A percentile compares a stretch with the other conserved stretches of the same genome.
Conservation (phyloP, 129 eudicot species). For the Gnaphalium uliginosum region DNA sequence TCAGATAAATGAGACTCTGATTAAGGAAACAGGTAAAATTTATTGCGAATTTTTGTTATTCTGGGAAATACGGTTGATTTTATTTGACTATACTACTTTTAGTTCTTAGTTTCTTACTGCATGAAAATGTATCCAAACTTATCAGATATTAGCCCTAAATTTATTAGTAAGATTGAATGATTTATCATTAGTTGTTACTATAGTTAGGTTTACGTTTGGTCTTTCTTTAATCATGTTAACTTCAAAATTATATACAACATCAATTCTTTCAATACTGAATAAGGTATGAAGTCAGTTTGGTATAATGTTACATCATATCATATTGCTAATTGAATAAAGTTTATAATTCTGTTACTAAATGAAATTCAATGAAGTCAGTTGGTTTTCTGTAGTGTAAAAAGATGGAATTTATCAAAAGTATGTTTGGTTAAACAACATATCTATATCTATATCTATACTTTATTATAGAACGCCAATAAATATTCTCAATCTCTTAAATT, state of each 20-base stretch:
- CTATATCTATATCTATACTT: too few relatives aligned
- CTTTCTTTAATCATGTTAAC: neutral
- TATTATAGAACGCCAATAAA: too few relatives aligned
- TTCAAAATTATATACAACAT: neutral
- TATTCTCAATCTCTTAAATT: too few relatives aligned
- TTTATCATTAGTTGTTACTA: neutral
- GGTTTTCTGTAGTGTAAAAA: too few relatives aligned
- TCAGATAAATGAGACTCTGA: slow-evolving; percentile 78
- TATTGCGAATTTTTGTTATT: neutral
- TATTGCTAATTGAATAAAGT: neutral
- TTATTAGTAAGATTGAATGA: too few relatives aligned
- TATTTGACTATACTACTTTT: too few relatives aligned
- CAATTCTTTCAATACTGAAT: neutral
- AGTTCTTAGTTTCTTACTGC: neutral
- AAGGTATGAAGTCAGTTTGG: neutral
- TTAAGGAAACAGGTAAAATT: slow-evolving; percentile 30
- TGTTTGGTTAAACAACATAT: too few relatives aligned
- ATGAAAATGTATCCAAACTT: neutral
- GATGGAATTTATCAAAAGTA: too few relatives aligned
- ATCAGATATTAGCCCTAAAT: neutral
- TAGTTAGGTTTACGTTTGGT: neutral
- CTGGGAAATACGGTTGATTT: neutral
- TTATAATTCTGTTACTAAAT: too few relatives aligned
- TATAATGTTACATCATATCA: neutral
- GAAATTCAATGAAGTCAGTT: too few relatives aligned